Evolutionary conservation across 345 rosid species (phyloP).

Genomic region (Euphorbia lathyris): DNA sequence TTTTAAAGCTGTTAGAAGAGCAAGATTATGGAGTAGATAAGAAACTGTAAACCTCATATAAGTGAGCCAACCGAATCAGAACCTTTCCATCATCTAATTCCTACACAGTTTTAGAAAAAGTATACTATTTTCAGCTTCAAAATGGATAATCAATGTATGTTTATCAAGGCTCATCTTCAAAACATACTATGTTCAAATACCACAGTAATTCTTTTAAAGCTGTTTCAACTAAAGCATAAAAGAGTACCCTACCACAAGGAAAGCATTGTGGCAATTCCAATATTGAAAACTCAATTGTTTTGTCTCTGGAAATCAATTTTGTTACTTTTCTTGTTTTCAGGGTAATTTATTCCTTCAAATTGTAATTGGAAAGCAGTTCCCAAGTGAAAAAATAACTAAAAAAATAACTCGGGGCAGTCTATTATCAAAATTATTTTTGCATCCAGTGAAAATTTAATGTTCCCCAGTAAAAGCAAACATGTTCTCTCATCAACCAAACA

Average conservation of each 20-base stretch:
- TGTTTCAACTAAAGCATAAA: background rate
- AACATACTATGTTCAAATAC: background rate
- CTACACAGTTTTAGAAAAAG: conserved; percentile 34
- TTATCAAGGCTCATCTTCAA: background rate
- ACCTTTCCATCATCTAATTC: conserved; percentile 68
- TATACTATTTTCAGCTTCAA: background rate
- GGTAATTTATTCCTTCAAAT: background rate
- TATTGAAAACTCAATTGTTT: background rate
- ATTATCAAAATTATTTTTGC: too few relatives aligned
- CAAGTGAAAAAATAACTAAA: background rate
- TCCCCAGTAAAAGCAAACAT: background rate
- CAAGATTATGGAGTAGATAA: background rate
- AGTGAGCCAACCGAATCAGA: conserved; percentile 82
- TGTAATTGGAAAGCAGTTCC: background rate
- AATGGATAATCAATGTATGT: background rate
- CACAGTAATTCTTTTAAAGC: background rate
- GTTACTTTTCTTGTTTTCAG: background rate
- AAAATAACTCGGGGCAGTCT: too few relatives aligned
- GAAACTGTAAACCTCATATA: conserved; percentile 57
- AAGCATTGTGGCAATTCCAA: background rate
- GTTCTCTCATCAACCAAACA: background rate
- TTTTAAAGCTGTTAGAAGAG: background rate
- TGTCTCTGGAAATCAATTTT: background rate
- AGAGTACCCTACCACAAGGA: background rate
- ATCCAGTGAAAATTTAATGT: background rate